Percentiles rank a stretch among this genome's conserved stretches.
phyloP scores from a whole-genome alignment of 2,329 filamentous ascomycete genomes.

The Penicillium sp. region DNA sequence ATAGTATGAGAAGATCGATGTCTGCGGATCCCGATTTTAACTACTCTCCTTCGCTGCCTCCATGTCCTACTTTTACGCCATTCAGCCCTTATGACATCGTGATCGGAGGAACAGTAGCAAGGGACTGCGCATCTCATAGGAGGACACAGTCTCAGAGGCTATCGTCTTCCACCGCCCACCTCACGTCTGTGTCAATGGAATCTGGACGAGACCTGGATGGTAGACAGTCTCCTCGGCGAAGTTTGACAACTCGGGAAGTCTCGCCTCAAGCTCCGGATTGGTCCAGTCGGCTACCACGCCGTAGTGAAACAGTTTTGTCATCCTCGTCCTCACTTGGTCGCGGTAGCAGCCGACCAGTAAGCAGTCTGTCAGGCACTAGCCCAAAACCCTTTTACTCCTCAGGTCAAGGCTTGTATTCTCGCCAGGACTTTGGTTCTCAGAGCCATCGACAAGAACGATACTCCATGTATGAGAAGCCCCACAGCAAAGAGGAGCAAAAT shows the following conservation, averaged over 20 bases:
- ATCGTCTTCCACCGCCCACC: conserved; percentile 23
- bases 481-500: conserved; percentile 4
- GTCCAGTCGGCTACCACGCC: conserved; percentile 23
- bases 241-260: conserved; percentile 29
- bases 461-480: conserved; percentile 13
- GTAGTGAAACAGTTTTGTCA: conserved; percentile 29
- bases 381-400: conserved; percentile 3
- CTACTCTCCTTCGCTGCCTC: conserved; percentile 28
- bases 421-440: conserved; percentile 13
- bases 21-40: conserved; percentile 26
- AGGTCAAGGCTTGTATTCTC: conserved; percentile 14
- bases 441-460: conserved; percentile 11
- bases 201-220: conserved; percentile 21
- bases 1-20: conserved; percentile 24
- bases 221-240: conserved; percentile 28
- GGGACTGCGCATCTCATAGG: conserved; percentile 24
- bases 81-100: conserved; percentile 37
- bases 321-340: conserved; percentile 12
- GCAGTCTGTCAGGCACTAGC: conserved; percentile 8
- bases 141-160: conserved; percentile 17
- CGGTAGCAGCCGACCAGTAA: conserved; percentile 7
- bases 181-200: conserved; percentile 22
- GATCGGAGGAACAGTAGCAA: conserved; percentile 26
- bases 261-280: conserved; percentile 24
- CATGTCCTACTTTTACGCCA: conserved; percentile 32